Evolutionary conservation across 371 early-diverging fungal genomes (phyloP).

Genomic region (Batkoa obscura): DNA sequence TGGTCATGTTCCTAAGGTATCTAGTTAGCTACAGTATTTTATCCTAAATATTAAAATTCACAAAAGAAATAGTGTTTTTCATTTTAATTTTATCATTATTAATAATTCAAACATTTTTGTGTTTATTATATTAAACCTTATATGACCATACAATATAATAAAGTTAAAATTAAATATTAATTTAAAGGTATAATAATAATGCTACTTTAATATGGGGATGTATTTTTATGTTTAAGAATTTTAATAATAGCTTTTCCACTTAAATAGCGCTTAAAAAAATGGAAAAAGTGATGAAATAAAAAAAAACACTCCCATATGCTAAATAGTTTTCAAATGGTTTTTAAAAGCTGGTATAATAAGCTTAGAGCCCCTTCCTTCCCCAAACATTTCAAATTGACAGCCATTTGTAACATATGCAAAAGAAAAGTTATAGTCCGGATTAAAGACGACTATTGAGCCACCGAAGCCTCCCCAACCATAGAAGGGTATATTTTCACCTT

Average conservation of each 20-base stretch:
- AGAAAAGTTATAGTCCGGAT: not conserved
- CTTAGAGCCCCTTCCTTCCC: not conserved
- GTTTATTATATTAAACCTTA: not conserved
- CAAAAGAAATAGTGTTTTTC: not conserved
- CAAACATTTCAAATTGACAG: not conserved
- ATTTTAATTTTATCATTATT: not conserved
- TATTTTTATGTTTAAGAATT: no score
- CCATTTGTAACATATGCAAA: not conserved
- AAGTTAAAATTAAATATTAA: not conserved
- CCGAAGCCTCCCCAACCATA: not conserved
- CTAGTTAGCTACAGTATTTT: no score
- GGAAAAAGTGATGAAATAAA: no score
- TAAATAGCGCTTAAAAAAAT: no score
- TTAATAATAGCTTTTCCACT: no score
- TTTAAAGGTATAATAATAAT: not conserved
- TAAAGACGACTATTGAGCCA: not conserved
- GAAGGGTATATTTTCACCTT: not conserved
- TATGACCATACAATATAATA: not conserved
- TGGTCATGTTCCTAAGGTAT: not conserved
- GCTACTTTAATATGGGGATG: no score
- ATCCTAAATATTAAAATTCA: not conserved
- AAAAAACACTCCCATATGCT: no score
- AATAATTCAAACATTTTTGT: not conserved
- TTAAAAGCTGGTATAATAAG: not conserved
- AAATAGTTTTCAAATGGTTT: not conserved